These are phyloP conservation scores for Immersiporthe knoxdaviesiana DNA, from an alignment of 2,329 filamentous ascomycete species.

Conservation along the genomic window DNA sequence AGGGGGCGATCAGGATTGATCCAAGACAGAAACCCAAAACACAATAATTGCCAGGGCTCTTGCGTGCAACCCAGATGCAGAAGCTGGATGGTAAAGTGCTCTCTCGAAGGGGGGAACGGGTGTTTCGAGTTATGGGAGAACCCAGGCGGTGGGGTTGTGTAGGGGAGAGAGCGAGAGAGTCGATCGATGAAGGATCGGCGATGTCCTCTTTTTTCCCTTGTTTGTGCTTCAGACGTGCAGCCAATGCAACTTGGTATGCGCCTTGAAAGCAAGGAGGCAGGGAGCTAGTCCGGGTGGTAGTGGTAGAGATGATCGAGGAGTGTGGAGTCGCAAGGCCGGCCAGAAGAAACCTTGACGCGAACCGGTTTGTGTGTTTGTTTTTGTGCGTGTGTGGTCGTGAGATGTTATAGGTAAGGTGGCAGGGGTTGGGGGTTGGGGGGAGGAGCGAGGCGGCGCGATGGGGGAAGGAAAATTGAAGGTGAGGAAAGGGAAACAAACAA, in stretches of 20 bases:
- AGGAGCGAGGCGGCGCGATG: neutral
- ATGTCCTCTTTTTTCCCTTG: neutral
- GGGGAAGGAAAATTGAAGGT: neutral
- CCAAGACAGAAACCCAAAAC: neutral
- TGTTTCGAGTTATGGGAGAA: slow-evolving; percentile 3
- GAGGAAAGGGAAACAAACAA: neutral
- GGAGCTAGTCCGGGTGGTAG: neutral
- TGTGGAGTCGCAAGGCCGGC: slow-evolving; percentile 2
- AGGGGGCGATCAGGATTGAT: slow-evolving; percentile 10
- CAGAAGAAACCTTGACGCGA: slow-evolving; percentile 2
- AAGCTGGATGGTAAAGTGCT: slow-evolving; percentile 2
- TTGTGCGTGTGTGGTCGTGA: neutral
- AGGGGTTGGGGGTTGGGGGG: neutral
- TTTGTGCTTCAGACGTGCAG: neutral
- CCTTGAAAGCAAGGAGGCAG: neutral
- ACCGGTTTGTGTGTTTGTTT: slow-evolving; percentile 1
- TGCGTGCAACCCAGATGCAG: neutral
- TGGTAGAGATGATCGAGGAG: neutral
- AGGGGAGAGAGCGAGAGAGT: neutral
- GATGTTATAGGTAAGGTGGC: neutral
- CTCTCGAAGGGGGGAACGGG: neutral
- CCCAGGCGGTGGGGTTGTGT: neutral
- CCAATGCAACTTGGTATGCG: slow-evolving; percentile 5
- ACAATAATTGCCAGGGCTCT: neutral
- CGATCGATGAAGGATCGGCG: neutral